phyloP scores from a whole-genome alignment of 1,139 yeast genomes.

The Keqinozyma sinolaborantium region DNA sequence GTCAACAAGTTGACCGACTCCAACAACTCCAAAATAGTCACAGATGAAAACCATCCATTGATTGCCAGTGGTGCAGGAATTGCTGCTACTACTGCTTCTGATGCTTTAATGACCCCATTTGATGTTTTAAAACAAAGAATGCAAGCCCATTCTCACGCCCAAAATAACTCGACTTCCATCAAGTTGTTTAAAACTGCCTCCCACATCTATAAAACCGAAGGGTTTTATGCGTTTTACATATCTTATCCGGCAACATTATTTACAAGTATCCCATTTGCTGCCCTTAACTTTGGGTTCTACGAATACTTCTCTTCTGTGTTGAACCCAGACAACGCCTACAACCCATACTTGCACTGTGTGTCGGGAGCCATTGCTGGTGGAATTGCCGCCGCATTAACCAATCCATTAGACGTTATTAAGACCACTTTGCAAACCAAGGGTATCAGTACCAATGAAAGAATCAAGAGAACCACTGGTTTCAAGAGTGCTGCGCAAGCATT shows the following conservation, averaged over 20 bases:
- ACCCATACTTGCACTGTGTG: constrained; percentile 89
- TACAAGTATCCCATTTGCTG: constrained; percentile 94
- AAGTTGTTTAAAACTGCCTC: constrained; percentile 36
- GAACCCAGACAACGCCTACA: constrained; percentile 76
- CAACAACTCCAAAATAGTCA: constrained; percentile 37
- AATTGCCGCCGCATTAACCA: constrained; percentile 91
- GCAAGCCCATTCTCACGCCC: constrained; percentile 29
- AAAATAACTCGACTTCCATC: constrained; percentile 15
- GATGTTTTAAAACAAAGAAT: constrained; percentile 85
- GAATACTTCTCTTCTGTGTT: constrained; percentile 76
- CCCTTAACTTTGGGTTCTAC: constrained; percentile 89
- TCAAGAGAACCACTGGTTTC: constrained; percentile 66
- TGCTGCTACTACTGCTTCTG: constrained; percentile 90
- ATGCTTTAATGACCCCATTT: constrained; percentile 97
- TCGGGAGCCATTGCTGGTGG: constrained; percentile 98
- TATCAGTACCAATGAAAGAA: constrained; percentile 44
- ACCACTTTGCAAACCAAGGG: constrained; percentile 84
- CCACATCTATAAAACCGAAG: constrained; percentile 68
- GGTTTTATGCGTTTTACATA: constrained; percentile 78
- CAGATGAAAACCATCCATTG: constrained; percentile 70
- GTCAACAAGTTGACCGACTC: constrained; percentile 36
- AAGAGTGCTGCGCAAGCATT: constrained; percentile 69
- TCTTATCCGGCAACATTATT: constrained; percentile 94
- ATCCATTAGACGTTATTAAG: constrained; percentile 93
- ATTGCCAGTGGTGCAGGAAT: constrained; percentile 88